phyloP scores from a whole-genome alignment of 2,329 filamentous ascomycete species.

The Trichoderma brevicompactum region DNA sequence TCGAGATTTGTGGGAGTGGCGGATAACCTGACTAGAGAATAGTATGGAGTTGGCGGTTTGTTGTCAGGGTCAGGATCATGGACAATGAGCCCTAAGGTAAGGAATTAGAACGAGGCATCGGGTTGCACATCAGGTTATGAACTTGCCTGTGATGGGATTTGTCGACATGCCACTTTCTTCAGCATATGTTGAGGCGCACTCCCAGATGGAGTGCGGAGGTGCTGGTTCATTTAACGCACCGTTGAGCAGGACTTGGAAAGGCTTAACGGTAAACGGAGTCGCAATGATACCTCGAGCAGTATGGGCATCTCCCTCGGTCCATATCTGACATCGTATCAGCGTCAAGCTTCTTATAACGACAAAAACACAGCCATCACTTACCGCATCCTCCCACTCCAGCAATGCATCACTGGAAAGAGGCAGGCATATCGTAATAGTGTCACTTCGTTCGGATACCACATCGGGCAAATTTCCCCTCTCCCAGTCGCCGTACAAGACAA shows the following conservation, averaged over 20 bases:
- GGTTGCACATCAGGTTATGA: background rate
- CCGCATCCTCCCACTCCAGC: conserved; percentile 59
- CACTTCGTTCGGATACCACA: conserved; percentile 46
- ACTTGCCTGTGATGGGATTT: conserved; percentile 36
- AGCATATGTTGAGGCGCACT: conserved; percentile 54
- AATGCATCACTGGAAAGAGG: conserved; percentile 58
- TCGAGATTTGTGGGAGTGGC: conserved; percentile 55
- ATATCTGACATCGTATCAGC: conserved; percentile 45
- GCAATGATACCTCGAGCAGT: conserved; percentile 58
- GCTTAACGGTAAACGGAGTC: conserved; percentile 54
- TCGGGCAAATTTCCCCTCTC: conserved; percentile 42
- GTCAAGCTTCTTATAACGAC: too few relatives aligned
- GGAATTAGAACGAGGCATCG: conserved; percentile 2
- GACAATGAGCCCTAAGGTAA: conserved; percentile 51
- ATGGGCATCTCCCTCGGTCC: conserved; percentile 44
- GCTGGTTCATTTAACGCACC: conserved; percentile 34
- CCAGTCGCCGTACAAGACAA: conserved; percentile 49
- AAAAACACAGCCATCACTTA: conserved; percentile 37
- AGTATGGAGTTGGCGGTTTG: conserved; percentile 47
- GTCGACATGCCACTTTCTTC: conserved; percentile 43
- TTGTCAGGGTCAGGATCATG: conserved; percentile 38
- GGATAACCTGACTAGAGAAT: conserved; percentile 58
- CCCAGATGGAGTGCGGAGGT: conserved; percentile 46
- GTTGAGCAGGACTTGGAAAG: conserved; percentile 55
- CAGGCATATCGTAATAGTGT: conserved; percentile 55